phyloP scores from a whole-genome alignment of 2,329 filamentous ascomycete species.

The Cordyceps farinosa region DNA sequence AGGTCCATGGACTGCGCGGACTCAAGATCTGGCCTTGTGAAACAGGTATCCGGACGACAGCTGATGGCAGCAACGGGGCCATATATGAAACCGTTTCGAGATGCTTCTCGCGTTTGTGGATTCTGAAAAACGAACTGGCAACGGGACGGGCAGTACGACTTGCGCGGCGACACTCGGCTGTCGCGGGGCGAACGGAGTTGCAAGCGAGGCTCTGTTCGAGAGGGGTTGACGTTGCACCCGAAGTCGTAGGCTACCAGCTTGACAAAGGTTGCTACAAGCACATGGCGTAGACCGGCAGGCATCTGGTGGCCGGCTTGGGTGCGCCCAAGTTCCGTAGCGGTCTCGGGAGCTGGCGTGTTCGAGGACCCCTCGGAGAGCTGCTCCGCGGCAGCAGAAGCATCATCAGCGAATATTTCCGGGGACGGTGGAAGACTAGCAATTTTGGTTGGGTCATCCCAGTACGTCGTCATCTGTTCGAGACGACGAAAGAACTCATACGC shows the following conservation, averaged over 20 bases:
- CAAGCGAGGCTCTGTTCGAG: conserved; percentile 57
- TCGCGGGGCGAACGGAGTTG: conserved; percentile 44
- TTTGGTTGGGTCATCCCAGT: conserved; percentile 59
- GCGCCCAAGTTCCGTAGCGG: conserved; percentile 31
- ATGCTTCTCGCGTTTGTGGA: conserved; percentile 56
- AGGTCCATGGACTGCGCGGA: conserved; percentile 61
- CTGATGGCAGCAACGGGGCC: conserved; percentile 61
- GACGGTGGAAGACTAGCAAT: conserved; percentile 31
- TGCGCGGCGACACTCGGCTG: conserved; percentile 31
- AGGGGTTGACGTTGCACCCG: conserved; percentile 56
- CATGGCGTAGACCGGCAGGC: conserved; percentile 55
- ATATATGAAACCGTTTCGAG: conserved; percentile 56
- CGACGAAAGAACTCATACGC: conserved; percentile 64
- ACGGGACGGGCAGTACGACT: conserved; percentile 55
- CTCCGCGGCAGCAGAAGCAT: conserved; percentile 14
- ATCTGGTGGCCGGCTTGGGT: conserved; percentile 52
- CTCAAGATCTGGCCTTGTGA: conserved; percentile 40
- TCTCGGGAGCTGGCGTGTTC: conserved; percentile 10
- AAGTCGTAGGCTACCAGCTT: conserved; percentile 65
- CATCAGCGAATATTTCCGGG: conserved; percentile 28
- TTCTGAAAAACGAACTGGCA: conserved; percentile 60
- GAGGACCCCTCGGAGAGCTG: conserved; percentile 15
- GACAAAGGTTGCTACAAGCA: conserved; percentile 55
- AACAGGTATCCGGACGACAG: conserved; percentile 52
- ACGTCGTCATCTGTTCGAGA: conserved; percentile 55